Evolutionary conservation across 2,329 filamentous ascomycete genomes (phyloP), one percentile per base, ranked within the genome.

Genomic region (Metarhizium rileyi): DNA sequence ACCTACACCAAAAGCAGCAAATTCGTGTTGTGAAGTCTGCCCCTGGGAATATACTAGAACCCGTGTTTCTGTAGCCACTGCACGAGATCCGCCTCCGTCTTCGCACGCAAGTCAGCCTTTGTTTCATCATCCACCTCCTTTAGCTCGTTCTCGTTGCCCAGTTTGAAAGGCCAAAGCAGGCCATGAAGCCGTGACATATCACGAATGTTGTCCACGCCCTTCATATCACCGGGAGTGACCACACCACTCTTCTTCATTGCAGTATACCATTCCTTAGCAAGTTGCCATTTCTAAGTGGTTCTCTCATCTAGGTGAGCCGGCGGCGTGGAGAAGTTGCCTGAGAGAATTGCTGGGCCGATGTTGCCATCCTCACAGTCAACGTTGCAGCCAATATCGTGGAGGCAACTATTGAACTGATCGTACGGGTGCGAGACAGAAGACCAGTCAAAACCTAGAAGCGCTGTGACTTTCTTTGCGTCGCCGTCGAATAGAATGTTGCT

Each of bases 371-470:
- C 23, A 5, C 10, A 30, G 28, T 2, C 27, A 16, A 50, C 25
- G 4, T 44, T 36, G 14, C 49, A 18, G 26, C 50, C 47, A 18
- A 55, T 8, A 18, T 61, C 56, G 28, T 47, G 50, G 0, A 62
- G 46, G 2, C 54, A 52, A 3, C 47, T 46, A 16, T 61, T 47
- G 46, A 59, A 62, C 41, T 63, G 61, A 1, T 63, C 53, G 12
- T 36, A 44, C 1, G 59, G 60, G 26, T 64, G 56, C 0, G 54
- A 50, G 16, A 63, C 27, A 4, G 25, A 46, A 2, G 61, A 53
- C 20, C 43, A 64, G 50, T 63, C 62, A 42, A 63, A 64, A 35
- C 64, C 61, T 7, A 64, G 47, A 6, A 64, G 22, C 1, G 52
- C 58, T 0, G 59, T 61, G 27, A 63, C 49, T n/a, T 46, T 50